Conservation (phyloP, 345 rosid species). For the Eucalyptus cloeziana region DNA sequence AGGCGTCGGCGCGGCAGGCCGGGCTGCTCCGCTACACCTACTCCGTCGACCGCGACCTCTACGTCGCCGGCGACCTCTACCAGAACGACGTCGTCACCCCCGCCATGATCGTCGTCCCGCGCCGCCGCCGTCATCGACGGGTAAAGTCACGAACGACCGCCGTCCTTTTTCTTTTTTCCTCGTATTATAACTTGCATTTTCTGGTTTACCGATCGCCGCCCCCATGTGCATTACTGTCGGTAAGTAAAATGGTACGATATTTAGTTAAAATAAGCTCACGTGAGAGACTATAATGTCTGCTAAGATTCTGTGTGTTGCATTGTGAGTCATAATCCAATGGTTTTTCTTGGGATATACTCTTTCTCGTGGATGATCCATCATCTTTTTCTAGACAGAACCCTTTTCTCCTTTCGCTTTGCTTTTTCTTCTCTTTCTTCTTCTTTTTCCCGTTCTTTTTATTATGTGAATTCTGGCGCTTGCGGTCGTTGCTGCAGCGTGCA, state of each 20-base stretch:
- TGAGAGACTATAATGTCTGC: not conserved
- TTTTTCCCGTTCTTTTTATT: not conserved
- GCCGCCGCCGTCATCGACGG: constrained; percentile 25
- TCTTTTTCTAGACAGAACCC: not conserved
- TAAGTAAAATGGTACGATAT: not conserved
- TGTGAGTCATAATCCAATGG: not conserved
- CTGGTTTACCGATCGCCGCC: not conserved
- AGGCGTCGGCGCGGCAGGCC: constrained; percentile 63
- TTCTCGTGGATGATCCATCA: not conserved
- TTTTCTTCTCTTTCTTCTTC: not conserved
- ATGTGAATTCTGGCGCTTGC: not conserved
- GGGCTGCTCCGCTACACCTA: constrained; percentile 62
- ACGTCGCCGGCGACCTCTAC: constrained; percentile 86
- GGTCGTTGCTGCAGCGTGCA: not conserved
- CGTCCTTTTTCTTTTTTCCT: not conserved
- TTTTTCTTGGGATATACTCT: not conserved
- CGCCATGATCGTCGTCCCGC: constrained; percentile 87
- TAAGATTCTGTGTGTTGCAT: not conserved
- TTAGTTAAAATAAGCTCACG: not conserved
- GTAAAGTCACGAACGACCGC: not conserved
- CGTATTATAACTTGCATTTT: not conserved
- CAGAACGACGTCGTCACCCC: constrained; percentile 72
- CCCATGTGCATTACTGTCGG: not conserved
- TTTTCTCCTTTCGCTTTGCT: not conserved
- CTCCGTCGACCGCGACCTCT: constrained; percentile 72